phyloP scores from a whole-genome alignment of 2,329 filamentous ascomycete species.

The Gaeumannomyces sp. region DNA sequence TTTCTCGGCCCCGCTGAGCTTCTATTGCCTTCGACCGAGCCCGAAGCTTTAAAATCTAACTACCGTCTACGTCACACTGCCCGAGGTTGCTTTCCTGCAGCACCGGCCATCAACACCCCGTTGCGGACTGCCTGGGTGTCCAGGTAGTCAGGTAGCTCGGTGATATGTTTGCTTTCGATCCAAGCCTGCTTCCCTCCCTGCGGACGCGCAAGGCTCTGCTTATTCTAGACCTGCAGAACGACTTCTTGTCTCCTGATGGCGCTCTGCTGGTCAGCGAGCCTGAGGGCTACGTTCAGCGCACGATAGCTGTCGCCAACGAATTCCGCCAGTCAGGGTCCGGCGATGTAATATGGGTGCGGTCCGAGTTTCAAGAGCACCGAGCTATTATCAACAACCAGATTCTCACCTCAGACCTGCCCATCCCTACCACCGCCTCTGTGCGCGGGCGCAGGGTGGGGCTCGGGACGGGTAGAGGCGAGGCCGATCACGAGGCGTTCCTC shows the following conservation, averaged over 20 bases:
- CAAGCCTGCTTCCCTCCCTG: constrained; percentile 48
- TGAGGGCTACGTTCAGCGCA: constrained; percentile 59
- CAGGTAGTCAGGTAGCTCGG: background rate
- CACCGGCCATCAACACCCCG: background rate
- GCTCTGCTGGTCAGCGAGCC: constrained; percentile 60
- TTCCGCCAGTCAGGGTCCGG: constrained; percentile 67
- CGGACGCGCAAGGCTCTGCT: constrained; percentile 65
- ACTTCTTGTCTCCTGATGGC: constrained; percentile 68
- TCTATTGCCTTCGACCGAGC: background rate
- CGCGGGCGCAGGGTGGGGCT: constrained; percentile 15
- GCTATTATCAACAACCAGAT: constrained; percentile 49
- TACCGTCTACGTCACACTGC: background rate
- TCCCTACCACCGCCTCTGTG: constrained; percentile 8
- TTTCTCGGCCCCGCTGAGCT: background rate
- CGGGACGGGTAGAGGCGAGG: constrained; percentile 12
- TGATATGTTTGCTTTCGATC: constrained; percentile 52
- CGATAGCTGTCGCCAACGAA: constrained; percentile 58
- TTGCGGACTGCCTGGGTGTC: background rate
- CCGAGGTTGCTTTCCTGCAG: background rate
- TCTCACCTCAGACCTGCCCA: constrained; percentile 31
- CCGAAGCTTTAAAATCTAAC: background rate
- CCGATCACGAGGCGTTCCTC: constrained; percentile 32
- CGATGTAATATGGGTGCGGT: constrained; percentile 79
- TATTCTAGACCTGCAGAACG: constrained; percentile 82
- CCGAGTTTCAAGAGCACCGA: constrained; percentile 61